Evolutionary conservation across 1,139 yeast species (phyloP), one percentile per base, ranked within the genome.

Genomic region (Hansenula sp.): DNA sequence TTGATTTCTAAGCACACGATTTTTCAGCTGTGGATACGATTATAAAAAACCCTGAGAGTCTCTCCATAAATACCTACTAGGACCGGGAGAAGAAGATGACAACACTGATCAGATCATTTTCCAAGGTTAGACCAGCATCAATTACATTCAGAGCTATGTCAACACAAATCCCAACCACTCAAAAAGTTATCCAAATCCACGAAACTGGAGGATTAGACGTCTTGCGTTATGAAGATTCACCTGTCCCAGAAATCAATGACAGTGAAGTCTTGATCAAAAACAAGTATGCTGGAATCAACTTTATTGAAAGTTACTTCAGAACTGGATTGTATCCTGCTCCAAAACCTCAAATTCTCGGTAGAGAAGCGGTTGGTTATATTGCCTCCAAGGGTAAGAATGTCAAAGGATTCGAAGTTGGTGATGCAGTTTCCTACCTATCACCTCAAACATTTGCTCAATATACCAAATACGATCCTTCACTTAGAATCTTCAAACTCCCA

Each of bases 301-400:
- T 79, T 68, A 84, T 89, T 52, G 96, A 90, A 57, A 72, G 81
- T 4, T 90, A 90, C 66, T 87, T 85, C 69, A 76, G 97, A 58
- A 75, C 69, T 42, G 96, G 96, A 3, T 57, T 83, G 7, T 90
- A 89, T 58, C 84, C 87, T 5, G 59, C 71, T 3, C 54, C 63
- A 32, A 62, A 70, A 39, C 97, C 97, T 0, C 71, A 70, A 46
- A 67, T 78, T 33, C 70, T 86, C 35, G 97, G 97, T n/a, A 72
- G 90, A 47, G 96, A 90, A 62, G 96, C 91, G 4, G 70, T 85
- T 32, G 97, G 96, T 30, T 75, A 65, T 16, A 78, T 90, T 40
- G 93, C 75, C 32, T 78, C 82, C 17, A 76, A 78, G 17, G 97
- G 96, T 27, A 53, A 66, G 2, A 65, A 72, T 1, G 95, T 86